Percentiles rank a stretch among this genome's conserved stretches.
Conservation (phyloP, 1,284 basidiomycete species). For the Boletellus deceptivus region DNA sequence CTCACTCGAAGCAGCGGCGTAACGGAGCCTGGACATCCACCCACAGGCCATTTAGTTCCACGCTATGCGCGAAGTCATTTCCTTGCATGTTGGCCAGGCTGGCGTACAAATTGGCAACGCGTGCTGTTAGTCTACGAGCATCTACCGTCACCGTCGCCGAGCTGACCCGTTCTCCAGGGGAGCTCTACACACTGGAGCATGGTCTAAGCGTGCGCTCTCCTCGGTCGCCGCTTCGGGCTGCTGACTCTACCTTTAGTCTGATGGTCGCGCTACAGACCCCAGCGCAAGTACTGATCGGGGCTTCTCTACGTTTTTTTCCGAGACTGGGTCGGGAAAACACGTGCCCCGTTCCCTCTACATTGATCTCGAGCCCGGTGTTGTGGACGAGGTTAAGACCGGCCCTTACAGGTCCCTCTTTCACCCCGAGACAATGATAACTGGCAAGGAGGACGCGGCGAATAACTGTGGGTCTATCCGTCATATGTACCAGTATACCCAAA, state of each 20-base stretch:
- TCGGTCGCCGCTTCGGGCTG: neutral
- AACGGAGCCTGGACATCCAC: conserved; percentile 7
- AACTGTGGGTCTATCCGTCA: conserved; percentile 69
- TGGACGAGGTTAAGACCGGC: conserved; percentile 96
- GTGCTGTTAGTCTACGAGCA: conserved; percentile 62
- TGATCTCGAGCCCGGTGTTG: conserved; percentile 93
- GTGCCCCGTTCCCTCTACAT: conserved; percentile 98
- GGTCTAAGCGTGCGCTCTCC: conserved; percentile 75
- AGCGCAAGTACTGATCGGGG: conserved; percentile 80
- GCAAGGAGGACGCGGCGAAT: conserved; percentile 99
- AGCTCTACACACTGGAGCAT: conserved; percentile 94
- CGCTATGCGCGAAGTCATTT: conserved; percentile 86
- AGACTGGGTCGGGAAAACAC: conserved; percentile 92
- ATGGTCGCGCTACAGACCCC: conserved; percentile 82
- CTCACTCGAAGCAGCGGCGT: too few relatives aligned
- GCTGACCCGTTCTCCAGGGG: conserved; percentile 42
- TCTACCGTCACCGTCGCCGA: neutral
- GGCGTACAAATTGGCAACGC: conserved; percentile 96
- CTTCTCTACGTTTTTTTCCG: conserved; percentile 95
- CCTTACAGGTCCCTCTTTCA: conserved; percentile 96
- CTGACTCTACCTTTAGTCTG: conserved; percentile 56
- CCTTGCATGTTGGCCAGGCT: conserved; percentile 90
- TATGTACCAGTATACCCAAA: conserved; percentile 15
- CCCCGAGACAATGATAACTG: conserved; percentile 97
- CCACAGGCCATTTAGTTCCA: conserved; percentile 4